A percentile compares a stretch with the other conserved stretches of the same genome.
Evolutionary conservation across 2,329 filamentous ascomycete species (phyloP).

Genomic region (Arthrobotrys pseudoclavata): DNA sequence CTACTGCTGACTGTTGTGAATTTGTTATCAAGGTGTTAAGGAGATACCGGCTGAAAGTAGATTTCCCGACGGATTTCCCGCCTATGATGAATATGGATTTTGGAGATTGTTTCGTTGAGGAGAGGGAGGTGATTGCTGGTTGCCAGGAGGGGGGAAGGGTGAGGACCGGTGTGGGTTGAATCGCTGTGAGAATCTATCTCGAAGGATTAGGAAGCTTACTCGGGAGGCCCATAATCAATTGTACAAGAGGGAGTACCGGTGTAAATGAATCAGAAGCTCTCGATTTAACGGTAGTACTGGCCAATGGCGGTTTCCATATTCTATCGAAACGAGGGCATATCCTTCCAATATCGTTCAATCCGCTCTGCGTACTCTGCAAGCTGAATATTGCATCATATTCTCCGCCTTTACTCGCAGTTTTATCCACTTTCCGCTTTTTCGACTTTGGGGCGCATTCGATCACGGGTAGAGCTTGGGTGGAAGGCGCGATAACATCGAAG

Average conservation of each 20-base stretch:
- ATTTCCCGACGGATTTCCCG: conserved; percentile 62
- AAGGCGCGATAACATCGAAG: conserved; percentile 75
- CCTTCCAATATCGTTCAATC: conserved; percentile 71
- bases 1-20: conserved; percentile 66
- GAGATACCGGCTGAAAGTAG: conserved; percentile 60
- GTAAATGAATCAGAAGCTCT: conserved; percentile 63
- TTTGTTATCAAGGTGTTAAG: conserved; percentile 61
- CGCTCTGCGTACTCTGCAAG: conserved; percentile 69
- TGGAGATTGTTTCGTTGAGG: conserved; percentile 42
- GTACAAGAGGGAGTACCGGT: conserved; percentile 64
- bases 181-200: conserved; percentile 31
- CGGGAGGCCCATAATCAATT: background rate
- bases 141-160: conserved; percentile 54
- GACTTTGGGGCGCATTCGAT: conserved; percentile 69
- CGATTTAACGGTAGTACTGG: conserved; percentile 65
- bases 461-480: conserved; percentile 78
- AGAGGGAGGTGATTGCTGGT: conserved; percentile 37
- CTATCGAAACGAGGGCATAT: conserved; percentile 77
- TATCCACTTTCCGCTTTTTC: conserved; percentile 40
- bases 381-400: conserved; percentile 71
- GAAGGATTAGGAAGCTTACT: conserved; percentile 65
- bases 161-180: conserved; percentile 66
- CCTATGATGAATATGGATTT: conserved; percentile 61
- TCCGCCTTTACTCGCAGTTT: conserved; percentile 59
- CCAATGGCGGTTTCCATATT: conserved; percentile 72